Base-by-base conservation (phyloP, 352 stramenopile genomes). In the Achlya hypogyna region DNA sequence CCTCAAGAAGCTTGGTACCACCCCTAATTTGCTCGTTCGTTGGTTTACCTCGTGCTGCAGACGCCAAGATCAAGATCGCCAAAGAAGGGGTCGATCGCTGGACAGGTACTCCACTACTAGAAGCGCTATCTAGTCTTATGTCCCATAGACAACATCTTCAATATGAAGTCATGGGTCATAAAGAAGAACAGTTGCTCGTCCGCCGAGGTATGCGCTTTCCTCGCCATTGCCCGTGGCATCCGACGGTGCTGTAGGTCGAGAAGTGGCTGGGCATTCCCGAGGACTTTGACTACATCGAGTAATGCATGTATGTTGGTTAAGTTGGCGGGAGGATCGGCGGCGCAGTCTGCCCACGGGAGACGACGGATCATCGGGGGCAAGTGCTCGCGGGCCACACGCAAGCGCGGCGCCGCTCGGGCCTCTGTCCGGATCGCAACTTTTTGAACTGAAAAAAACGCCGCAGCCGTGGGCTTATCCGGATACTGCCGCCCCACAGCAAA, bases 261-360 rank as follows among this genome's bases (percentile, higher is more conserved):
- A 93, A 93, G 69, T 92, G 83, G 85, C 81, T 93, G 9, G 83
- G 78, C 5, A 86, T 93, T 54, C 86, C 91, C 49, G 85, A 93
- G 63, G 83, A 93, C 63, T 93, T 93, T 53, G 85, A 93, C 73
- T 93, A 93, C 53, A 68, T 93, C 23, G 84, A 89, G 69, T 89
- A 59, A 78, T 9, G 9, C 8, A 1, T 12, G 12, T 53, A n/a
- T 6, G 34, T 42, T n/a, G n/a, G n/a, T n/a, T n/a, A n/a, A n/a
- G n/a, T n/a, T n/a, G n/a, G n/a, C n/a, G n/a, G n/a, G n/a, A n/a
- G n/a, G n/a, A n/a, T n/a, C n/a, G n/a, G n/a, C n/a, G n/a, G n/a
- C n/a, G n/a, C n/a, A n/a, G n/a, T n/a, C n/a, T n/a, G n/a, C n/a
- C n/a, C n/a, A n/a, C n/a, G n/a, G n/a, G n/a, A n/a, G n/a, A n/a